Evolutionary conservation across 164 flowering plant species (phyloP).

Genomic region (Dillenia turbinata): DNA sequence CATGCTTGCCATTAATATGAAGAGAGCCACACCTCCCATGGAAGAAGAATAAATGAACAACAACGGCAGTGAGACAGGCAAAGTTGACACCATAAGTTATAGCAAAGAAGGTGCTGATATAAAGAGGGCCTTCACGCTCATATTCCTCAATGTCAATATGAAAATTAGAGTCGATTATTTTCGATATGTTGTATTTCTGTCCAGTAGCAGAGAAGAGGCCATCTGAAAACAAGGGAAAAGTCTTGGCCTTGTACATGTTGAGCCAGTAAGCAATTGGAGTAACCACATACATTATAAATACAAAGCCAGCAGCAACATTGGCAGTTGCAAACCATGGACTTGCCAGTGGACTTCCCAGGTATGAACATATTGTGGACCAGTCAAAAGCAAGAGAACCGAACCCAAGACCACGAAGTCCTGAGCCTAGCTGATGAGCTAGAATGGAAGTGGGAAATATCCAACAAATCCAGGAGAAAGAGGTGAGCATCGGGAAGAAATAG

Average conservation of each 20-base stretch:
- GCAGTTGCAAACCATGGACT: conserved; percentile 64
- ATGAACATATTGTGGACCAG: conserved; percentile 59
- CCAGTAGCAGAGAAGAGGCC: conserved; percentile 49
- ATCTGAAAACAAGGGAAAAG: conserved; percentile 59
- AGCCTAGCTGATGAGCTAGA: conserved; percentile 63
- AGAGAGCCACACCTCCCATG: conserved; percentile 57
- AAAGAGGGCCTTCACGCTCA: conserved; percentile 42
- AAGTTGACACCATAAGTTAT: conserved; percentile 62
- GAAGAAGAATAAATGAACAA: conserved; percentile 35
- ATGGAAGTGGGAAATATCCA: conserved; percentile 56
- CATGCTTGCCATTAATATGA: background rate
- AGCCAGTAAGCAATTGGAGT: conserved; percentile 55
- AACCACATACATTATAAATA: conserved; percentile 33
- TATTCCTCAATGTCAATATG: conserved; percentile 42
- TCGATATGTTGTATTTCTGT: conserved; percentile 38
- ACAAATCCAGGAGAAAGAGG: conserved; percentile 65
- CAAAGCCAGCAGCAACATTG: conserved; percentile 50
- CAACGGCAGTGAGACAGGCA: conserved; percentile 36
- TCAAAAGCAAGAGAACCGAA: conserved; percentile 56
- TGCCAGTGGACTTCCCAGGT: conserved; percentile 59
- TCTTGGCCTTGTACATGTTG: conserved; percentile 41
- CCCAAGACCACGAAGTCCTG: conserved; percentile 62
- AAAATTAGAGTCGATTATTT: conserved; percentile 46
- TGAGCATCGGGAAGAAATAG: conserved; percentile 45
- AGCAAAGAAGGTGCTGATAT: conserved; percentile 55